Conservation (phyloP, 495 filamentous ascomycete genomes). For the Penicillium steckii region DNA sequence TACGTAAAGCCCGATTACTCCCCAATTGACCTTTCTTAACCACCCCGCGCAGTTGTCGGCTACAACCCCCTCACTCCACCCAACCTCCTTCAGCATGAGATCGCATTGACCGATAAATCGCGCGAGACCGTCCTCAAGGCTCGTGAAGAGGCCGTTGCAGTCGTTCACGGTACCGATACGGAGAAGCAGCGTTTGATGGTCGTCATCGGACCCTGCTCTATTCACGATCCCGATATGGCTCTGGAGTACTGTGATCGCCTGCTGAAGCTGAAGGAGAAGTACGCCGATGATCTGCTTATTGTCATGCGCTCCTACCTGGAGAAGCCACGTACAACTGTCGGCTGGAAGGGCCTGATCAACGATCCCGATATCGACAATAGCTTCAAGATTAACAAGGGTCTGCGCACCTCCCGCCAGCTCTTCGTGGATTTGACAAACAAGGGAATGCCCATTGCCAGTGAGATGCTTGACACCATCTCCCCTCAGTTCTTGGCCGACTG, state of each 20-base stretch:
- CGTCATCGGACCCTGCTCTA: constrained; percentile 93
- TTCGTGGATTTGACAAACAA: constrained; percentile 92
- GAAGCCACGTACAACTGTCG: constrained; percentile 97
- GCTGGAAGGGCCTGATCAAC: constrained; percentile 99
- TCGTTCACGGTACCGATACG: constrained; percentile 77
- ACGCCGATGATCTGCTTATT: constrained; percentile 85
- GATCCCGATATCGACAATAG: constrained; percentile 98
- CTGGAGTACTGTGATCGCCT: constrained; percentile 91
- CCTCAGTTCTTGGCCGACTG: constrained; percentile 97
- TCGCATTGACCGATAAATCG: constrained; percentile 73
- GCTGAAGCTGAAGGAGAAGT: constrained; percentile 80
- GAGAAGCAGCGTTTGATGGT: constrained; percentile 76
- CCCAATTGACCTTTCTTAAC: constrained; percentile 6
- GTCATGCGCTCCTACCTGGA: constrained; percentile 99
- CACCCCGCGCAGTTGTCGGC: constrained; percentile 61
- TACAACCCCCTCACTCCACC: constrained; percentile 94
- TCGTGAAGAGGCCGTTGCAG: constrained; percentile 76
- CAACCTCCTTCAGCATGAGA: constrained; percentile 93
- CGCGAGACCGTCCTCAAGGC: constrained; percentile 76
- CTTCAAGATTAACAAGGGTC: constrained; percentile 98
- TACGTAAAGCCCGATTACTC: constrained; percentile 38
- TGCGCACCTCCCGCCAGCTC: constrained; percentile 82
- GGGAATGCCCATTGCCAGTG: constrained; percentile 97
- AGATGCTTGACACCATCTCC: constrained; percentile 99
- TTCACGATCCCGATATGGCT: constrained; percentile 91